A percentile compares a stretch with the other conserved stretches of the same genome.
Evolutionary conservation across 345 rosid genomes (phyloP).

Genomic region (Jatropha curcas): DNA sequence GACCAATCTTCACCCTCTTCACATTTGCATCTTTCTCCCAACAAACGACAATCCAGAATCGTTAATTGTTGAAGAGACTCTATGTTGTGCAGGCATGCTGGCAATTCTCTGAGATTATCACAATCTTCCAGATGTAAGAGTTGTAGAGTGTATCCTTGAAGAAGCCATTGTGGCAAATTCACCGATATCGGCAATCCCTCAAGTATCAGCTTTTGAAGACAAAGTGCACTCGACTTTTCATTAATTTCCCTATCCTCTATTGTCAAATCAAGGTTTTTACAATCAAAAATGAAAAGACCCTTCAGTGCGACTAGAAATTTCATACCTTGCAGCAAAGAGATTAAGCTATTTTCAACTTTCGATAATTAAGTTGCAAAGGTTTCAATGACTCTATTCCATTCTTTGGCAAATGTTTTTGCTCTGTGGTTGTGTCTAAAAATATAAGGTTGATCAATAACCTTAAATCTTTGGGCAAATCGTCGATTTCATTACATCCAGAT

Average conservation of each 20-base stretch:
- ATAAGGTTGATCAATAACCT: conserved; percentile 26
- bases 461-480: conserved; percentile 24
- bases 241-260: neutral
- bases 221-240: neutral
- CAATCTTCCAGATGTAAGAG: neutral
- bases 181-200: too few species aligned
- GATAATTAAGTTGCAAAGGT: too few species aligned
- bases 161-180: neutral
- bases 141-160: neutral
- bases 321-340: conserved; percentile 17
- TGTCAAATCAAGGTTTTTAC: conserved; percentile 19
- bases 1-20: neutral
- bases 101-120: neutral
- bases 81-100: neutral
- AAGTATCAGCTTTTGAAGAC: neutral
- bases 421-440: conserved; percentile 21
- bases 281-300: conserved; percentile 6
- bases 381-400: conserved; percentile 24
- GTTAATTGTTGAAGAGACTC: neutral
- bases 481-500: conserved; percentile 13
- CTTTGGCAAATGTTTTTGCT: conserved; percentile 17
- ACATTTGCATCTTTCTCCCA: neutral
- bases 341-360: conserved; percentile 2
- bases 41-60: neutral
- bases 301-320: conserved; percentile 18